These are phyloP conservation scores for Entoloma clypeatum DNA, from an alignment of 1,284 basidiomycete genomes.

Conservation along the genomic window DNA sequence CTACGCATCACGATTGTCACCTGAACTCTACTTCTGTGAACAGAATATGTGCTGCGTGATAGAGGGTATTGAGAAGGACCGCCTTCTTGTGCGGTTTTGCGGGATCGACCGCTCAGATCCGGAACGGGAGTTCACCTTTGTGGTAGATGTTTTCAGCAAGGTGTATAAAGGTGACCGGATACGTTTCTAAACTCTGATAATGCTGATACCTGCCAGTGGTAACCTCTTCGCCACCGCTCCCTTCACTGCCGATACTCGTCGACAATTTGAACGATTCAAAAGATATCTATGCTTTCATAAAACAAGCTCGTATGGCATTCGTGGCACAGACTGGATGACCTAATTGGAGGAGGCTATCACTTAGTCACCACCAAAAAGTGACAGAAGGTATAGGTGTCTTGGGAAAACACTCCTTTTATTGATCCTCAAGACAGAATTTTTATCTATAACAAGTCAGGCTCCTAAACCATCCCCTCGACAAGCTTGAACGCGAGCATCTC, in stretches of 20 bases:
- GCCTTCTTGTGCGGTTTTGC: constrained; percentile 71
- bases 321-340: too few relatives aligned
- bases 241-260: constrained; percentile 57
- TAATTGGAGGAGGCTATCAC: too few relatives aligned
- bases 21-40: constrained; percentile 60
- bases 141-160: constrained; percentile 64
- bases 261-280: constrained; percentile 60
- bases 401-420: too few relatives aligned
- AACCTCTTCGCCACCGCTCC: constrained; percentile 62
- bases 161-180: constrained; percentile 61
- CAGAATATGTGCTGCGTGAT: constrained; percentile 59
- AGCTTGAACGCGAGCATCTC: too few relatives aligned
- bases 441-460: too few relatives aligned
- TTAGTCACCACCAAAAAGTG: too few relatives aligned
- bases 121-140: constrained; percentile 67
- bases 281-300: constrained; percentile 63
- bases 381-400: too few relatives aligned
- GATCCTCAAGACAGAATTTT: too few relatives aligned
- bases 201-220: constrained; percentile 43
- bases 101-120: constrained; percentile 57
- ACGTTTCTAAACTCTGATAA: constrained; percentile 4
- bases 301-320: constrained; percentile 44
- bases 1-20: constrained; percentile 51
- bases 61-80: constrained; percentile 71
- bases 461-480: too few relatives aligned